A percentile compares a stretch with the other conserved stretches of the same genome.
Conservation (phyloP, 2,329 filamentous ascomycete species). For the Alternaria ventricosa region DNA sequence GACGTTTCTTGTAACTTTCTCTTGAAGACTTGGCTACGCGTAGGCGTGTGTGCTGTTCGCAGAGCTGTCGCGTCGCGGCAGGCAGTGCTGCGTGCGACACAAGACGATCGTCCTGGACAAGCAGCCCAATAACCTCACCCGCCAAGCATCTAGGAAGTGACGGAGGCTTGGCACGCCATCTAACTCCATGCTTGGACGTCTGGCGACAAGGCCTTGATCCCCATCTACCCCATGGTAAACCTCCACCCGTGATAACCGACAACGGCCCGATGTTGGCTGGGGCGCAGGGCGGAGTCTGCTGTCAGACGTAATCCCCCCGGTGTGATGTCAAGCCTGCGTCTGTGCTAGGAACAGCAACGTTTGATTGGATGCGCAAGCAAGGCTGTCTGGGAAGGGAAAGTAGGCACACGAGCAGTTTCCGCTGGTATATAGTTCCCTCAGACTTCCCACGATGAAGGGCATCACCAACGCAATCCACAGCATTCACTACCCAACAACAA, state of each 20-base stretch:
- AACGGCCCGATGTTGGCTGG: conserved; percentile 4
- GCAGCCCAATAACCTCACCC: background rate
- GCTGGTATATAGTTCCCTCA: background rate
- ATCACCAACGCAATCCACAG: background rate
- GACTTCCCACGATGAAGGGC: background rate
- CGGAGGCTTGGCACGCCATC: background rate
- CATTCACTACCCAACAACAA: background rate
- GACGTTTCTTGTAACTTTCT: background rate
- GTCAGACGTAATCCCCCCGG: conserved; percentile 3
- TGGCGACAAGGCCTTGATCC: background rate
- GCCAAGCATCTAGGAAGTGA: background rate
- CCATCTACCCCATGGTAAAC: background rate
- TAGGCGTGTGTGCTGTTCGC: background rate
- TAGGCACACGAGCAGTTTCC: background rate
- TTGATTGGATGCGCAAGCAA: background rate
- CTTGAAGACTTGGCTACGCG: background rate
- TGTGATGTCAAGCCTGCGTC: background rate
- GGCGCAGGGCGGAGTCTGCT: background rate
- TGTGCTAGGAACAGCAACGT: background rate
- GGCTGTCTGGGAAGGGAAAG: conserved; percentile 1
- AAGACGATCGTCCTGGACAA: background rate
- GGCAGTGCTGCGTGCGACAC: background rate
- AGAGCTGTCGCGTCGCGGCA: background rate
- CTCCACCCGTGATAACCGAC: background rate
- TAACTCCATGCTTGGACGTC: background rate